Evolutionary conservation across 148 eudicot genomes (phyloP), one percentile per base, ranked within the genome.

Genomic region (Diospyros lotus): DNA sequence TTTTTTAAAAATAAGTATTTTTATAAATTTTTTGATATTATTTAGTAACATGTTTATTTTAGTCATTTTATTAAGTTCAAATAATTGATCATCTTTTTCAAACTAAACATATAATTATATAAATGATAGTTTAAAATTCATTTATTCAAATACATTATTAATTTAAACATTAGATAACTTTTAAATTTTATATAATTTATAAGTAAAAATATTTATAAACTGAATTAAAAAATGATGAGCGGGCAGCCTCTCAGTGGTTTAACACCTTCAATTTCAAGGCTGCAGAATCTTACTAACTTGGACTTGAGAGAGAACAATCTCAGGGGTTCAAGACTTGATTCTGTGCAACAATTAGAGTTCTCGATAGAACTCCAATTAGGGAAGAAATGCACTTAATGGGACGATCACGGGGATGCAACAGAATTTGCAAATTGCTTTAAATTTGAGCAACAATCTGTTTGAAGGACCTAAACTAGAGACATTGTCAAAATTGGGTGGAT

Each of bases 301-400:
- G 88, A 90, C 74, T 77, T 94, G 76, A 87, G 86, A 54, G 77
- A 62, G 39, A 94, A 94, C 83, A 73, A 76, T 42, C 84, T 94
- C 0, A 90, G 55, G 65, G 98, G 93, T 51, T 56, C 80, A 14
- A 83, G 89, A 69, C 95, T 95, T 9, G 71, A 14, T 40, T 81
- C 71, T 38, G 83, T 88, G 65, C 59, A 76, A 15, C 17, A 51
- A 48, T 74, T 93, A 81, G 61, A 50, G 58, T 64, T 7, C 3
- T 74, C 91, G 18, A 68, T 82, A 11, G 93, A 87, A 81, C 89
- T 94, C 70, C 91, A 89, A 73, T 84, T 94, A 18, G 98, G 90
- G 62, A 78, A 58, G 4, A 94, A 94, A 66, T 58, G 72, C n/a
- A 46, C 85, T 94, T 1, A 77, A 80, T 38, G 98, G 98, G 64